These are phyloP conservation scores for Epichloe typhina DNA, from an alignment of 2,329 filamentous ascomycete species.

Conservation along the genomic window DNA sequence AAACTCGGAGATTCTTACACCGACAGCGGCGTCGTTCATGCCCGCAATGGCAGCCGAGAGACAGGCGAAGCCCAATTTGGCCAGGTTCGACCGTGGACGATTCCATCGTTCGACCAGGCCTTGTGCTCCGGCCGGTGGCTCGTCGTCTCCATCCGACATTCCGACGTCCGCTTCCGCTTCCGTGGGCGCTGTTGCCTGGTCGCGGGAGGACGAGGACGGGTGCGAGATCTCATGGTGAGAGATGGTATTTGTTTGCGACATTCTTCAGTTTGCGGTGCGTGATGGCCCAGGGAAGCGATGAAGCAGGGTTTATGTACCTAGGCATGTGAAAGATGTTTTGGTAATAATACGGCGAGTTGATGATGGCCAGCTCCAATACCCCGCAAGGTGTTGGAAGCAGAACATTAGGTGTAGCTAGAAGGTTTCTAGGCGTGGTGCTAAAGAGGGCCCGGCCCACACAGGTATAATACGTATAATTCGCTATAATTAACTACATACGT, in stretches of 20 bases:
- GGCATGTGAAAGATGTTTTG: too few species aligned
- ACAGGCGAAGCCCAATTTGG: conserved; percentile 31
- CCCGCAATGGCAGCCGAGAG: conserved; percentile 47
- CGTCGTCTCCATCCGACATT: conserved; percentile 2
- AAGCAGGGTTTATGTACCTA: too few species aligned
- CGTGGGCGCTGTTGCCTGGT: not conserved
- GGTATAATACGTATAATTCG: too few species aligned
- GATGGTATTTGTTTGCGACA: not conserved
- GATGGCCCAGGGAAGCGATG: too few species aligned
- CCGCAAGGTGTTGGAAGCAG: too few species aligned
- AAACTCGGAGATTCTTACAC: conserved; percentile 24
- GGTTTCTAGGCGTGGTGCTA: too few species aligned
- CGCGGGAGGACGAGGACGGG: not conserved
- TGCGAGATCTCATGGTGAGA: not conserved
- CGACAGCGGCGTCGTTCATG: conserved; percentile 49
- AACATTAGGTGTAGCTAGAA: too few species aligned
- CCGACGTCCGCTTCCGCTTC: not conserved
- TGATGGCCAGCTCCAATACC: too few species aligned
- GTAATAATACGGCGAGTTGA: too few species aligned
- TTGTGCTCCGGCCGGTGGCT: conserved; percentile 15
- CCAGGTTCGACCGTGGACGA: conserved; percentile 19
- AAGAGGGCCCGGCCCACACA: too few species aligned
- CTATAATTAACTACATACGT: too few species aligned
- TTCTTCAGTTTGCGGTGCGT: not conserved
- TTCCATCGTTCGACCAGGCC: conserved; percentile 22